Evolutionary conservation across 805 yeast species (phyloP), one percentile per base, ranked within the genome.

Genomic region (Candida ulmi): DNA sequence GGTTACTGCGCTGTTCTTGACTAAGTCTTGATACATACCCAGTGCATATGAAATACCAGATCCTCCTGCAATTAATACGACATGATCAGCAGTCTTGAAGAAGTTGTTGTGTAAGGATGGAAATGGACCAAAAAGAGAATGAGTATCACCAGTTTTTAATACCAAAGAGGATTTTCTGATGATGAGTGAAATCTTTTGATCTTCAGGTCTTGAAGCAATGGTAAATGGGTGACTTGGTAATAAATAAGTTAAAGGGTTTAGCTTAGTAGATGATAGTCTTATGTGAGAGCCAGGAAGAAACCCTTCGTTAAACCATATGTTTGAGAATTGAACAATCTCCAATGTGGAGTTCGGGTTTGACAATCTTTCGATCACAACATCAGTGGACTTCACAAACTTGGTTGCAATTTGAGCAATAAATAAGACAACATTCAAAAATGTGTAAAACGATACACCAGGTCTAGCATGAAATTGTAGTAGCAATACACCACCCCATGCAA

Each of bases 181-280:
- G 12, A 80, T 58, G 41, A 80, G 57, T 32, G 65, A 68, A 2
- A 76, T 53, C 13, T 55, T 42, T 2, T 55, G 44, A 33, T 72
- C 76, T 1, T 57, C 60, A 0, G 71, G 61, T 2, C 62, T 37
- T 2, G 78, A 68, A 0, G 78, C 74, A 11, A 81, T 63, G 0
- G 88, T 78, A 50, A 68, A 83, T 3, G 91, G 90, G 53, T 83
- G 90, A 2, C 83, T 65, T 8, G 91, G 79, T 5, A 65, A 54
- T 2, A 80, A 19, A 72, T 77, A 71, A 38, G 58, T 66, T 39
- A 69, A 55, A 2, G 68, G 68, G 38, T 68, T 61, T 16, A 39
- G 44, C 30, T 52, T 55, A 17, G 62, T 47, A 18, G 62, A 57
- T 2, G 74, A 69, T 2, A 80, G 43, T 47, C 88, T 61, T 2